Conservation (phyloP, 164 flowering plant genomes). For the Santalum album region DNA sequence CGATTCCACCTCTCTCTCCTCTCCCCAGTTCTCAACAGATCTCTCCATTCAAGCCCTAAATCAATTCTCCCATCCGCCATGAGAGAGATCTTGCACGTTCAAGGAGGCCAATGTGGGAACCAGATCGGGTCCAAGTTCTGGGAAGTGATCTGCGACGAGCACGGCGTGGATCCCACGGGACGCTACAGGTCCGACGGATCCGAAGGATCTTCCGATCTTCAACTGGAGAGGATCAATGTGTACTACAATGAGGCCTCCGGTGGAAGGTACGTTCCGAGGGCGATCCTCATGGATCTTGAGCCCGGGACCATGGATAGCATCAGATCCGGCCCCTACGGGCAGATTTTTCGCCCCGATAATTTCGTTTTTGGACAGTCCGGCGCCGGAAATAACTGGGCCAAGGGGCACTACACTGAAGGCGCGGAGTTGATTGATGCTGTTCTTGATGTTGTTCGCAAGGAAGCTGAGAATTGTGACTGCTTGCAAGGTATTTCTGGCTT, state of each 20-base stretch:
- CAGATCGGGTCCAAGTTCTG: conserved; percentile 65
- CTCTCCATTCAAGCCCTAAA: not conserved
- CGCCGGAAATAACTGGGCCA: conserved; percentile 62
- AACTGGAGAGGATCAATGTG: conserved; percentile 52
- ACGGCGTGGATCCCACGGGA: conserved; percentile 51
- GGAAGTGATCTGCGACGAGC: conserved; percentile 63
- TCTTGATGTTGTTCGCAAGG: conserved; percentile 60
- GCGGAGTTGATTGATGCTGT: conserved; percentile 60
- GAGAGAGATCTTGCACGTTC: conserved; percentile 60
- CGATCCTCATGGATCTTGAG: conserved; percentile 65
- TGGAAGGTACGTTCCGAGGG: conserved; percentile 52
- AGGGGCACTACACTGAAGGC: conserved; percentile 61
- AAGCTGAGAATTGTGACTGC: conserved; percentile 62
- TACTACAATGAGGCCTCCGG: conserved; percentile 61
- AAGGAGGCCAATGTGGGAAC: conserved; percentile 66
- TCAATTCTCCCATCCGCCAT: conserved; percentile 13
- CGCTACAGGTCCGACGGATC: conserved; percentile 32
- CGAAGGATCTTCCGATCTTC: conserved; percentile 23
- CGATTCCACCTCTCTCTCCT: not conserved
- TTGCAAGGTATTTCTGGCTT: conserved; percentile 36
- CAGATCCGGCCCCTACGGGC: conserved; percentile 53
- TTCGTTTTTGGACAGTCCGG: conserved; percentile 59
- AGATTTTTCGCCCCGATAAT: conserved; percentile 56
- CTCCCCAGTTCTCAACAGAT: not conserved
- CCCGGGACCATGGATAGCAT: conserved; percentile 67